Conservation (phyloP, 2,329 filamentous ascomycete species). For the Ophiosphaerella narmari region DNA sequence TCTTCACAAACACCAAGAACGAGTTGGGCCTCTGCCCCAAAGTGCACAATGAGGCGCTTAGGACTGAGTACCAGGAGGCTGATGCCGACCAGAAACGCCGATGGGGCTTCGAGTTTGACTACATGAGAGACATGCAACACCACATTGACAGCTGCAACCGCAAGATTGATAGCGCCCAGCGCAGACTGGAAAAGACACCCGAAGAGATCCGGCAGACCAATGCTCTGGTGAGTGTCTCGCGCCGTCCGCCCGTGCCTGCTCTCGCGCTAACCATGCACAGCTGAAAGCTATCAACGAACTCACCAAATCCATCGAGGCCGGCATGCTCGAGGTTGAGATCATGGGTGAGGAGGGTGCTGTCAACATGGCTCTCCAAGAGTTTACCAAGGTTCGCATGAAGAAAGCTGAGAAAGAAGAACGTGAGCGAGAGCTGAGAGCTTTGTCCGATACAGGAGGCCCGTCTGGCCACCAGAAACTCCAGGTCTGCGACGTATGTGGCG, state of each 20-base stretch:
- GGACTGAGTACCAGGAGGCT: constrained; percentile 82
- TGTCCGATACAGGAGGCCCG: constrained; percentile 90
- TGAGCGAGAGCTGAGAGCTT: constrained; percentile 85
- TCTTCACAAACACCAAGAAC: constrained; percentile 99
- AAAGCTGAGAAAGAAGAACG: constrained; percentile 80
- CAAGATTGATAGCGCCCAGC: constrained; percentile 87
- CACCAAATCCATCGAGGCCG: constrained; percentile 75
- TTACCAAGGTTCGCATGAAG: constrained; percentile 80
- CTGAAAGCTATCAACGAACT: constrained; percentile 87
- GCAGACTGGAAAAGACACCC: constrained; percentile 91
- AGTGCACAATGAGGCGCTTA: constrained; percentile 84
- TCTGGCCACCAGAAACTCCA: constrained; percentile 97
- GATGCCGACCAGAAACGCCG: constrained; percentile 72
- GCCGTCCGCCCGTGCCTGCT: neutral
- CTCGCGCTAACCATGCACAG: constrained; percentile 40
- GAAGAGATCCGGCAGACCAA: constrained; percentile 98
- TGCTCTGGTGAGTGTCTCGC: constrained; percentile 61
- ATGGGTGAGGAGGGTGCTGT: constrained; percentile 83
- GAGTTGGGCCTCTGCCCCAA: constrained; percentile 89
- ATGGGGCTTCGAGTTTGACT: constrained; percentile 94
- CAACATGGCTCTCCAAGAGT: constrained; percentile 81
- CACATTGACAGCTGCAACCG: constrained; percentile 97
- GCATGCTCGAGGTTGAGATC: constrained; percentile 82
- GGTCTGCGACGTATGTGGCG: constrained; percentile 97
- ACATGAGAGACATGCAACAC: constrained; percentile 92